Evolutionary conservation across 202 grass and related monocot genomes (phyloP).

Genomic region (Sporobolus alterniflorus): DNA sequence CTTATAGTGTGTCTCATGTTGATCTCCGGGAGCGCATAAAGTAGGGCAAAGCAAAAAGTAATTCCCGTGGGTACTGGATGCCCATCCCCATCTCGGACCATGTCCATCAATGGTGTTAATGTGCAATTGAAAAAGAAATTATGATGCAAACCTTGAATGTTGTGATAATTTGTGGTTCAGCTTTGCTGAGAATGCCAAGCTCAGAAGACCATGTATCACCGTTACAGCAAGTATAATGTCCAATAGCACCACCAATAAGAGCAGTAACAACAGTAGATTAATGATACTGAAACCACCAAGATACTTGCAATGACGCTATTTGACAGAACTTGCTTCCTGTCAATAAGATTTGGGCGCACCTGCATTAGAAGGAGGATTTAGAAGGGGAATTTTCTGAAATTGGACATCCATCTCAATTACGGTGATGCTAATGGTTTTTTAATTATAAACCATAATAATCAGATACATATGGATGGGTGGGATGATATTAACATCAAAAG

Average conservation of each 20-base stretch:
- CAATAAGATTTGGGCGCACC: conserved; percentile 57
- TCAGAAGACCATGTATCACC: no score
- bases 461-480: not conserved
- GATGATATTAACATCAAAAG: conserved; percentile 16
- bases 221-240: conserved; percentile 56
- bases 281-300: conserved; percentile 66
- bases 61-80: no score
- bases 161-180: no score
- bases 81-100: no score
- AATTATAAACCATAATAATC: not conserved
- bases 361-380: conserved; percentile 65
- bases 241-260: conserved; percentile 82
- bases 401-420: conserved; percentile 14
- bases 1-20: no score
- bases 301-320: conserved; percentile 81
- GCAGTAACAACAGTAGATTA: conserved; percentile 71
- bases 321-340: conserved; percentile 94
- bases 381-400: conserved; percentile 45
- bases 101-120: conserved; percentile 5
- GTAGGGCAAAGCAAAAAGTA: no score
- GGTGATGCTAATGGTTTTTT: not conserved
- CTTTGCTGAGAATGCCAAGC: no score
- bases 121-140: not conserved
- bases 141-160: conserved; percentile 61
- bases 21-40: no score